Percentiles rank a stretch among this genome's conserved stretches.
These are phyloP conservation scores for Debaryomyces castellii DNA, from an alignment of 805 yeast species.

Conservation along the genomic window DNA sequence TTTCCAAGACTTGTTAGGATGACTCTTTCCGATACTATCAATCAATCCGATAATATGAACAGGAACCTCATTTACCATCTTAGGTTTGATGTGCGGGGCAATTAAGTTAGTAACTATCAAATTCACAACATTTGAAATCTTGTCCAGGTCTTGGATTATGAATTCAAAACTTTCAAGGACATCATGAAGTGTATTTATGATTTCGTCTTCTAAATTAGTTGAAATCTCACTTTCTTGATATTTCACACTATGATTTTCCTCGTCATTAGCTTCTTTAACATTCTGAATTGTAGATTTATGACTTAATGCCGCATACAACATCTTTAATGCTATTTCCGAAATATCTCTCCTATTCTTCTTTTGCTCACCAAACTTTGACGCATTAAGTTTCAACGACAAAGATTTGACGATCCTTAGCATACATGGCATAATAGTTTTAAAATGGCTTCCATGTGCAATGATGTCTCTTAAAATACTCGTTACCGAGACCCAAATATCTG, in stretches of 20 bases:
- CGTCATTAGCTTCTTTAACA: slow-evolving; percentile 4
- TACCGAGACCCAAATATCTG: slow-evolving; percentile 70
- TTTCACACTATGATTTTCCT: slow-evolving; percentile 4
- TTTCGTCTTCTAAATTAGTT: slow-evolving; percentile 39
- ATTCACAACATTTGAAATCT: slow-evolving; percentile 47
- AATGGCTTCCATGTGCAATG: slow-evolving; percentile 44
- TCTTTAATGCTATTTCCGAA: slow-evolving; percentile 33
- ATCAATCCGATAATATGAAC: slow-evolving; percentile 46
- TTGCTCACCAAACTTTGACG: slow-evolving; percentile 60
- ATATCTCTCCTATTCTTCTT: slow-evolving; percentile 60
- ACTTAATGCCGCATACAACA: slow-evolving; percentile 19
- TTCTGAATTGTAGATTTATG: slow-evolving; percentile 7
- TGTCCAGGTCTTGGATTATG: slow-evolving; percentile 61
- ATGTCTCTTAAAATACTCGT: slow-evolving; percentile 62
- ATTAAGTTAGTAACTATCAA: slow-evolving; percentile 54
- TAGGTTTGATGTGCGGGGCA: slow-evolving; percentile 52
- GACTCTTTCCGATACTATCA: slow-evolving; percentile 30
- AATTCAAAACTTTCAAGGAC: slow-evolving; percentile 38
- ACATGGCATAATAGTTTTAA: slow-evolving; percentile 50
- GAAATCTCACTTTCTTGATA: slow-evolving; percentile 12
- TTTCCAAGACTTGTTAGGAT: slow-evolving; percentile 60
- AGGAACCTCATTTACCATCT: slow-evolving; percentile 36
- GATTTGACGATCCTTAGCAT: slow-evolving; percentile 52
- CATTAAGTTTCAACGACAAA: slow-evolving; percentile 56
- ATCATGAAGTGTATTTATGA: slow-evolving; percentile 32